phyloP scores from a whole-genome alignment of 345 rosid species.

The Hirschfeldia incana region DNA sequence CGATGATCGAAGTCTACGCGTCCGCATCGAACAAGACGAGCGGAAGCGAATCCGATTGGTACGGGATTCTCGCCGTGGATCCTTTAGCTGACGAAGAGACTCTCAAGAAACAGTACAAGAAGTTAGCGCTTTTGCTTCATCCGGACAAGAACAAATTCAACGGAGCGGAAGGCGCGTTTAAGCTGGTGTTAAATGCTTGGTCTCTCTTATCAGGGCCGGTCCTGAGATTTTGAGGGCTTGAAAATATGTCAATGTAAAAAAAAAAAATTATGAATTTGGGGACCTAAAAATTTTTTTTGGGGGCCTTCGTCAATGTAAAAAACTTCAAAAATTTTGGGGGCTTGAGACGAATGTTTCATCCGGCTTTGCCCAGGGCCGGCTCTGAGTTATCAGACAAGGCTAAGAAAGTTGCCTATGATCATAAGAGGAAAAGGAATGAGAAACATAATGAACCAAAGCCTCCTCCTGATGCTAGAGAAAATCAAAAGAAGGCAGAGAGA shows the following conservation, averaged over 20 bases:
- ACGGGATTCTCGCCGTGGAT: conserved; percentile 57
- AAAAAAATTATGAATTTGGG: too few species aligned
- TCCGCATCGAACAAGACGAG: conserved; percentile 2
- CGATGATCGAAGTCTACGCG: conserved; percentile 11
- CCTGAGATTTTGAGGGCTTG: too few species aligned
- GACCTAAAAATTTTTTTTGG: too few species aligned
- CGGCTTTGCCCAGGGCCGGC: too few species aligned
- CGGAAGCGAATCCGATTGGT: conserved; percentile 64
- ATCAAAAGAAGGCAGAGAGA: not conserved
- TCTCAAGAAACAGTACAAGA: conserved; percentile 59
- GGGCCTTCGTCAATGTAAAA: too few species aligned
- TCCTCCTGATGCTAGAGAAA: not conserved
- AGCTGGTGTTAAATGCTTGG: not conserved
- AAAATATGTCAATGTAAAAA: too few species aligned
- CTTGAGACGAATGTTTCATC: too few species aligned
- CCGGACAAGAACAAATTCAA: not conserved
- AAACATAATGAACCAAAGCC: conserved; percentile 31
- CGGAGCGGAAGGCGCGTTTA: not conserved
- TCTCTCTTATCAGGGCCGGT: conserved; percentile 63
- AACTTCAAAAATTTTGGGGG: too few species aligned
- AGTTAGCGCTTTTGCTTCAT: conserved; percentile 58
- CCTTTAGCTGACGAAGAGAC: conserved; percentile 62
- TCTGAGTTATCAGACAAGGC: conserved; percentile 64
- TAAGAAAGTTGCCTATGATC: conserved; percentile 60
- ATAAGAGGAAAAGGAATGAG: conserved; percentile 44